A percentile compares a stretch with the other conserved stretches of the same genome.
phyloP scores from a whole-genome alignment of 768 basidiomycete genomes.

The Amylocystis lapponica region DNA sequence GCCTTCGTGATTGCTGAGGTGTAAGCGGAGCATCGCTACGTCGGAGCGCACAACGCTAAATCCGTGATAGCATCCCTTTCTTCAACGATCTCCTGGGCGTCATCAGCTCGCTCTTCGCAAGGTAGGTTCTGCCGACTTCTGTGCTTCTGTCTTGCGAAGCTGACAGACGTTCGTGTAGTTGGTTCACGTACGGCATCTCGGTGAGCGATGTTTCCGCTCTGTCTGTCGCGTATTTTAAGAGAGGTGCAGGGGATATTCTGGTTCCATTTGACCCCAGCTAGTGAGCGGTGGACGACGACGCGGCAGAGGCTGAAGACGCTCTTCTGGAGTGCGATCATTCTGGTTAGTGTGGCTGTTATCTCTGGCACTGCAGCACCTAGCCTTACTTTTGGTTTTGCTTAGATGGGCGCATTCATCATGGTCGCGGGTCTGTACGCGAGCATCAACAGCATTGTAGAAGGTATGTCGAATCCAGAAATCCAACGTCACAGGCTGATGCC shows the following conservation, averaged over 20 bases:
- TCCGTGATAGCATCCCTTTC: constrained; percentile 21
- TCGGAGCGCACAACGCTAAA: neutral
- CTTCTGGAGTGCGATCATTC: constrained; percentile 20
- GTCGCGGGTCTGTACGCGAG: constrained; percentile 24
- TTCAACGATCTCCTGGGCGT: constrained; percentile 28
- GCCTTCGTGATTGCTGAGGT: constrained; percentile 28
- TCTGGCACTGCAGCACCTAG: neutral
- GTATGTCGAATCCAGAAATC: no score
- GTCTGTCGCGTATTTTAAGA: neutral
- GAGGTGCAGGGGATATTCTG: constrained; percentile 20
- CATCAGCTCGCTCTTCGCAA: constrained; percentile 23
- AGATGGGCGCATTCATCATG: constrained; percentile 27
- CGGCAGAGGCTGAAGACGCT: constrained; percentile 17
- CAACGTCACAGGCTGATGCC: neutral
- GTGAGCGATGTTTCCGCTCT: no score
- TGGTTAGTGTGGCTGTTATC: constrained; percentile 9
- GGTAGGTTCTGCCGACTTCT: constrained; percentile 1
- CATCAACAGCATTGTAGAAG: constrained; percentile 21
- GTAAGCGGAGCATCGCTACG: constrained; percentile 9
- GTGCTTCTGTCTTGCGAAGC: neutral
- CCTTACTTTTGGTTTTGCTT: neutral
- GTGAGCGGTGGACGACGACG: constrained; percentile 18
- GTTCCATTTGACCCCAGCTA: constrained; percentile 21
- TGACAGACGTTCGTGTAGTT: constrained; percentile 6
- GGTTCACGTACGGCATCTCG: constrained; percentile 27